phyloP scores from a whole-genome alignment of 2,329 filamentous ascomycete genomes.

The Fusarium redolens region DNA sequence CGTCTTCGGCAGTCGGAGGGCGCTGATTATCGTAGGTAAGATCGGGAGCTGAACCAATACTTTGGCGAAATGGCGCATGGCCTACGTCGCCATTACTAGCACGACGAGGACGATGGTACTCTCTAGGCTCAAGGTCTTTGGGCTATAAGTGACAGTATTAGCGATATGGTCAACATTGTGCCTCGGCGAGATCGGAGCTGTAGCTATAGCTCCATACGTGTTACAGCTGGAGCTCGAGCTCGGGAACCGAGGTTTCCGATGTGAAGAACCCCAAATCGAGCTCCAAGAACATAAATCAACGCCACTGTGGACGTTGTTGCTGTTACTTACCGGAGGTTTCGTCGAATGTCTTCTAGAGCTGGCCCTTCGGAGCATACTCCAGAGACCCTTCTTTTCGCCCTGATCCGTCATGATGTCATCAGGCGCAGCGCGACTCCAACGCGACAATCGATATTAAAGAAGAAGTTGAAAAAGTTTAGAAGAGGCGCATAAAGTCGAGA shows the following conservation, averaged over 20 bases:
- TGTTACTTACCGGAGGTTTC: constrained; percentile 39
- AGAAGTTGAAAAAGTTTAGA: not conserved
- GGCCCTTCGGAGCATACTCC: constrained; percentile 62
- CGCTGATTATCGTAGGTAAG: constrained; percentile 34
- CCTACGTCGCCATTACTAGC: constrained; percentile 32
- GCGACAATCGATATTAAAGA: constrained; percentile 20
- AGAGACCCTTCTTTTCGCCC: constrained; percentile 57
- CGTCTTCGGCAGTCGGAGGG: constrained; percentile 34
- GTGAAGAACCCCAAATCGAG: not conserved
- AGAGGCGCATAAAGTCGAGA: constrained; percentile 2
- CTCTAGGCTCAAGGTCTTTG: constrained; percentile 31
- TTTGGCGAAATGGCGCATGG: constrained; percentile 24
- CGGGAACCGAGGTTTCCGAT: not conserved
- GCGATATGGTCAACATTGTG: constrained; percentile 2
- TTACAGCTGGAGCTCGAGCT: constrained; percentile 20
- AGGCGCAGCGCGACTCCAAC: constrained; percentile 20
- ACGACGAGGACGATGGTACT: constrained; percentile 37
- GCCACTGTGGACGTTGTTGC: not conserved
- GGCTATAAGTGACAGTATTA: constrained; percentile 21
- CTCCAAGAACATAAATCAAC: not conserved
- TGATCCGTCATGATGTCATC: constrained; percentile 50
- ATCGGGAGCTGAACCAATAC: constrained; percentile 54
- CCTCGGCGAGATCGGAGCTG: constrained; percentile 22
- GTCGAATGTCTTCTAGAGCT: constrained; percentile 49
- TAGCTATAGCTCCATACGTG: constrained; percentile 23